Conservation (phyloP, 192 early-diverging fungal species). For the Backusella macrospora region DNA sequence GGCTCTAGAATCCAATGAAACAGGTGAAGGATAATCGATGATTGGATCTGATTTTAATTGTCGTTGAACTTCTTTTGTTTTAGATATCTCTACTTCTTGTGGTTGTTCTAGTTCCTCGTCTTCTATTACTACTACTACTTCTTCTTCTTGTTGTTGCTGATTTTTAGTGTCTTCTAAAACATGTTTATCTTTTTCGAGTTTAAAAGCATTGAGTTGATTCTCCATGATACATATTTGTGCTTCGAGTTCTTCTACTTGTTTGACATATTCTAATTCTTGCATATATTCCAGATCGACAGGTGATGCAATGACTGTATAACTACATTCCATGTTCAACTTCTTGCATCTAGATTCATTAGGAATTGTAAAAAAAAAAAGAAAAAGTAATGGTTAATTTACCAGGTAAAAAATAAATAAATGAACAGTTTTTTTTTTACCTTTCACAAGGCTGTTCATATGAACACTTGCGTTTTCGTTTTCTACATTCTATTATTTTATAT, state of each 20-base stretch:
- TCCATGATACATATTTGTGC: slow-evolving; percentile 13
- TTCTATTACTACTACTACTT: neutral
- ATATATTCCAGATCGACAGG: slow-evolving; percentile 26
- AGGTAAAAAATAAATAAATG: neutral
- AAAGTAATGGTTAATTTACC: neutral
- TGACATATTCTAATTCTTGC: slow-evolving; percentile 12
- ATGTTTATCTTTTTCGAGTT: neutral
- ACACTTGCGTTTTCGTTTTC: slow-evolving; percentile 26
- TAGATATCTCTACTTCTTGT: neutral
- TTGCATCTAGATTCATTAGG: slow-evolving; percentile 10
- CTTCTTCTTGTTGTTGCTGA: neutral
- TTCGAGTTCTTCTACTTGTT: slow-evolving; percentile 7
- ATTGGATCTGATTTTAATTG: neutral
- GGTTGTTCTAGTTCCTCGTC: neutral
- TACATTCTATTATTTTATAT: slow-evolving; percentile 14
- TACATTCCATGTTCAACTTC: slow-evolving; percentile 15
- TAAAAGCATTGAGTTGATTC: slow-evolving; percentile 12
- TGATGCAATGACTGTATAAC: slow-evolving; percentile 9
- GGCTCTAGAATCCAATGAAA: neutral
- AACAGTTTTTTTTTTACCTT: slow-evolving; percentile 5
- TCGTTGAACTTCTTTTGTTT: neutral
- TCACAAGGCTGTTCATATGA: slow-evolving; percentile 21
- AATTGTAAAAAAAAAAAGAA: neutral
- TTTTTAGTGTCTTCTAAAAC: neutral
- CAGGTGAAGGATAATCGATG: neutral